phyloP scores from a whole-genome alignment of 768 basidiomycete species.

The Mycena rebaudengoi region DNA sequence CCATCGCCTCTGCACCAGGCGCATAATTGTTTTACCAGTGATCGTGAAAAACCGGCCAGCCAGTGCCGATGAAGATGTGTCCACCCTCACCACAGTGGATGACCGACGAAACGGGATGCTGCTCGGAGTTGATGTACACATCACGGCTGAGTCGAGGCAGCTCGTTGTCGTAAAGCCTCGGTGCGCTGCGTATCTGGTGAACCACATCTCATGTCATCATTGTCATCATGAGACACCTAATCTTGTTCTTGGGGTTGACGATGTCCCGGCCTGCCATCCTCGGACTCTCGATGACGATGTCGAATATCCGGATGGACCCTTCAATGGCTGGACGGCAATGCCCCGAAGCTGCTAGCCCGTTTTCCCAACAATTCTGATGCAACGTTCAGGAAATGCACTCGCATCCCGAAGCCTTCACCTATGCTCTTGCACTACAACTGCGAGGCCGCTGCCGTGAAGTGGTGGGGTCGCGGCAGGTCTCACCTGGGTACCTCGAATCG shows the following conservation, averaged over 20 bases:
- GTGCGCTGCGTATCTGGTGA: too few species aligned
- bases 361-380: constrained; percentile 36
- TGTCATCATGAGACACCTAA: constrained; percentile 14
- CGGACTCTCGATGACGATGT: not conserved
- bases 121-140: not conserved
- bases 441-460: constrained; percentile 36
- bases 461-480: constrained; percentile 30
- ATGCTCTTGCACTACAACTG: constrained; percentile 40
- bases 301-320: constrained; percentile 27
- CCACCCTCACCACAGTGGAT: constrained; percentile 8
- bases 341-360: too few species aligned
- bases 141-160: not conserved
- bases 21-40: constrained; percentile 7
- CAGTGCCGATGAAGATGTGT: constrained; percentile 1
- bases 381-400: constrained; percentile 31
- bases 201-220: too few species aligned
- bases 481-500: constrained; percentile 7
- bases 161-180: too few species aligned
- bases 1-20: not conserved
- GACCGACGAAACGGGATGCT: constrained; percentile 13
- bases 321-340: constrained; percentile 32
- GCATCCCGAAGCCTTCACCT: constrained; percentile 33
- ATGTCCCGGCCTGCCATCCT: constrained; percentile 10
- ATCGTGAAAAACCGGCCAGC: constrained; percentile 14
- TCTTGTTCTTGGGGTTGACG: constrained; percentile 6